Percentiles rank a stretch among this genome's conserved stretches.
These are phyloP conservation scores for Rhizophagus sp. DNA, from an alignment of 192 early-diverging fungal species.

Conservation along the genomic window DNA sequence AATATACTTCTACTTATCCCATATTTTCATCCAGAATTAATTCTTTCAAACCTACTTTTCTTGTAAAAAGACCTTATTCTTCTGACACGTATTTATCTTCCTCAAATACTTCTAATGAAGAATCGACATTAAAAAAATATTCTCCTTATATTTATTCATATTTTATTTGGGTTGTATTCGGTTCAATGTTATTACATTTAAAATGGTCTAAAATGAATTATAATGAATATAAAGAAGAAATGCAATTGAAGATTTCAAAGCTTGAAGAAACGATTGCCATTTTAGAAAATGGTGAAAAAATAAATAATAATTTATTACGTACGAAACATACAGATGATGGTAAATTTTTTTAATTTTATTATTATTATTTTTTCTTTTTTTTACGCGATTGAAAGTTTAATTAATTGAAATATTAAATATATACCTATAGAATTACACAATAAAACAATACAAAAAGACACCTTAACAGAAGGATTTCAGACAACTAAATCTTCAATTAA, in stretches of 20 bases:
- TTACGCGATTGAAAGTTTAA: background rate
- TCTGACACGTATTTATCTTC: background rate
- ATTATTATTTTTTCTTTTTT: background rate
- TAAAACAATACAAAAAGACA: background rate
- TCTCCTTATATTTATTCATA: background rate
- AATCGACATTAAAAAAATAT: background rate
- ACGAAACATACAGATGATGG: background rate
- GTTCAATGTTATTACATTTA: background rate
- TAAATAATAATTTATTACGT: background rate
- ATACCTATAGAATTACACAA: background rate
- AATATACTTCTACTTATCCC: background rate
- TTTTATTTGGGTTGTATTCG: background rate
- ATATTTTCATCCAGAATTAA: background rate
- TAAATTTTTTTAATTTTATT: background rate
- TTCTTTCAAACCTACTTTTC: background rate
- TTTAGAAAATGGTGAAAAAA: background rate
- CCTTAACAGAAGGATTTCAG: no score
- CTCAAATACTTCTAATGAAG: background rate
- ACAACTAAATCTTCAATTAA: background rate
- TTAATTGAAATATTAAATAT: background rate
- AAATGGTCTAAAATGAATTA: background rate
- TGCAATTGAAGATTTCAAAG: background rate
- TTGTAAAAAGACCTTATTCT: background rate
- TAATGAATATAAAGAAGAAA: slow-evolving; percentile 3
- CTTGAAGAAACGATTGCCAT: background rate